Evolutionary conservation across 2,329 filamentous ascomycete species (phyloP).

Genomic region (Nannizziopsis arthrosporioides): DNA sequence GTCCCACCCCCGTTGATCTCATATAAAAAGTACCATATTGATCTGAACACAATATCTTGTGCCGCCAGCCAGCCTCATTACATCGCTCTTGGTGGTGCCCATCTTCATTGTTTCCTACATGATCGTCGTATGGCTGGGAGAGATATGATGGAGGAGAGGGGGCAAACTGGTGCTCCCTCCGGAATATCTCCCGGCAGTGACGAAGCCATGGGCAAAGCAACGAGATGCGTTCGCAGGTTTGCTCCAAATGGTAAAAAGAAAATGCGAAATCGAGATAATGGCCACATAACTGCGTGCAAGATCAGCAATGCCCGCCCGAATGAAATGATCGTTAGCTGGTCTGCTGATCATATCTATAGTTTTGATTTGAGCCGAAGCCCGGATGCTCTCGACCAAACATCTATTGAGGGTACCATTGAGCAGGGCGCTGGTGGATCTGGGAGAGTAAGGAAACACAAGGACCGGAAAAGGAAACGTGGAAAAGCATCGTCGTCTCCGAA

Average conservation of each 20-base stretch:
- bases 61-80: slow-evolving; percentile 57
- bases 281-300: slow-evolving; percentile 59
- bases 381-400: slow-evolving; percentile 39
- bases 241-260: slow-evolving; percentile 48
- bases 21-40: slow-evolving; percentile 51
- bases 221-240: slow-evolving; percentile 54
- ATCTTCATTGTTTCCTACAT: slow-evolving; percentile 57
- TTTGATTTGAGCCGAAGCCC: slow-evolving; percentile 52
- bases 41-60: slow-evolving; percentile 58
- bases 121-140: slow-evolving; percentile 57
- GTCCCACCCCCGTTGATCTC: slow-evolving; percentile 54
- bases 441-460: slow-evolving; percentile 27
- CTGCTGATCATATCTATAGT: slow-evolving; percentile 53
- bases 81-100: slow-evolving; percentile 56
- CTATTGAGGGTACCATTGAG: slow-evolving; percentile 19
- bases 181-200: slow-evolving; percentile 40
- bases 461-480: slow-evolving; percentile 48
- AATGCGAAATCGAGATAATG: slow-evolving; percentile 39
- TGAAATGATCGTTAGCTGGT: slow-evolving; percentile 58
- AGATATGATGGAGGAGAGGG: slow-evolving; percentile 44
- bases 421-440: slow-evolving; percentile 21
- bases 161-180: slow-evolving; percentile 32
- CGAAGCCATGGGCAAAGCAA: slow-evolving; percentile 47
- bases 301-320: slow-evolving; percentile 58
- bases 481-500: slow-evolving; percentile 37